These are phyloP conservation scores for Yamadazyma blattariae DNA, from an alignment of 1,139 yeast genomes.

Conservation along the genomic window DNA sequence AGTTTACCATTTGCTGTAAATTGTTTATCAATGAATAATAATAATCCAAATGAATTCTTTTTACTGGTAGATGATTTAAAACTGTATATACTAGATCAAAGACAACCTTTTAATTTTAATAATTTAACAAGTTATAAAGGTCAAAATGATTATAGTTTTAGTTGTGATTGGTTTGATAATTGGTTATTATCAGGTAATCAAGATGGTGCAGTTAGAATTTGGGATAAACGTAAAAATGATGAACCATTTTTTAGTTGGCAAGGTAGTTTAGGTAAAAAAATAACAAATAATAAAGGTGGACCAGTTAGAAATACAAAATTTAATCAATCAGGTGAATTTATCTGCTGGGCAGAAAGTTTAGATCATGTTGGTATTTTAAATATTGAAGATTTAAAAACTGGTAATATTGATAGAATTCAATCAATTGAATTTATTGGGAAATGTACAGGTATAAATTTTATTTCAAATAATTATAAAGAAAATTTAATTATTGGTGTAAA, in stretches of 20 bases:
- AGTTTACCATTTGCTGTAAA: conserved; percentile 50
- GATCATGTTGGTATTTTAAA: conserved; percentile 57
- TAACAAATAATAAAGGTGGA: conserved; percentile 15
- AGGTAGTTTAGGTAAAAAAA: conserved; percentile 31
- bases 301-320: conserved; percentile 56
- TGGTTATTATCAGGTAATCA: conserved; percentile 57
- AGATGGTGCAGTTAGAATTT: conserved; percentile 55
- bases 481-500: conserved; percentile 51
- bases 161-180: conserved; percentile 60
- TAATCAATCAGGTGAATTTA: conserved; percentile 41
- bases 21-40: conserved; percentile 41
- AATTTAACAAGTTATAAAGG: conserved; percentile 26
- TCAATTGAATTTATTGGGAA: conserved; percentile 56
- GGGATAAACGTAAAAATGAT: conserved; percentile 43
- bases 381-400: conserved; percentile 25
- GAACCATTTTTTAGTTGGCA: conserved; percentile 30
- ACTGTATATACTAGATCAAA: conserved; percentile 44
- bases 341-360: conserved; percentile 59
- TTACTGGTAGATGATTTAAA: conserved; percentile 51
- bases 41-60: conserved; percentile 34
- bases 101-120: conserved; percentile 19
- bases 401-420: conserved; percentile 34
- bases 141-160: conserved; percentile 56
- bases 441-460: conserved; percentile 54
- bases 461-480: conserved; percentile 43